A percentile compares a stretch with the other conserved stretches of the same genome.
Conservation (phyloP, 441 rosid species). For the Corymbia calophylla region DNA sequence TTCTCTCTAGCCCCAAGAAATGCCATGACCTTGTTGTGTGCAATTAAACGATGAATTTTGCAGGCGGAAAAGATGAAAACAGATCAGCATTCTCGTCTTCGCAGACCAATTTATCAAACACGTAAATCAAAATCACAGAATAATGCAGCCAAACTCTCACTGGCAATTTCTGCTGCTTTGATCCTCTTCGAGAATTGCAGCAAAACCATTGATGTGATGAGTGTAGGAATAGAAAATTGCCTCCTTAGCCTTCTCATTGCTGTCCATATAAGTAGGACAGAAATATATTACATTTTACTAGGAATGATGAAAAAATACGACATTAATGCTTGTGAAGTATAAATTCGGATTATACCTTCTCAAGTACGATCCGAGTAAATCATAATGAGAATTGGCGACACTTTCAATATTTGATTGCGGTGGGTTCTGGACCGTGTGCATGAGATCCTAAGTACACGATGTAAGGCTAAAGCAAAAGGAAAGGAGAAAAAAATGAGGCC, state of each 20-base stretch:
- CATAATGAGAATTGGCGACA: constrained; percentile 27
- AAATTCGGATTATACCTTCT: constrained; percentile 24
- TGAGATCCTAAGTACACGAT: constrained; percentile 52
- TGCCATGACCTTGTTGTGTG: constrained; percentile 4
- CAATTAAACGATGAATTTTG: not conserved
- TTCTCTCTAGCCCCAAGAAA: not conserved
- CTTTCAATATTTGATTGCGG: constrained; percentile 11
- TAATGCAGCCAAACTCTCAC: not conserved
- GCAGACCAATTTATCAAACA: not conserved
- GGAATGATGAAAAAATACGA: not conserved
- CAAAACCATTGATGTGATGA: constrained; percentile 7
- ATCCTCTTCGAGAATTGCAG: not conserved
- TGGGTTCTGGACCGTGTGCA: constrained; percentile 9
- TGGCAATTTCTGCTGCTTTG: not conserved
- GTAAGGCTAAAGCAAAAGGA: constrained; percentile 23
- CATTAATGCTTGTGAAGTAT: not conserved
- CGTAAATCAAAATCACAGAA: not conserved
- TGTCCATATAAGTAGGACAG: constrained; percentile 3
- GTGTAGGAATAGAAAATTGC: constrained; percentile 23
- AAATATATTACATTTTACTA: not conserved
- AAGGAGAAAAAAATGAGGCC: not conserved
- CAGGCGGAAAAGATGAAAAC: not conserved
- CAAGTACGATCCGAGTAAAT: constrained; percentile 27
- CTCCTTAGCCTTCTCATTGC: constrained; percentile 28
- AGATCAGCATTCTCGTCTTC: not conserved